These are phyloP conservation scores for Ceratobasidium sp. DNA, from an alignment of 1,284 basidiomycete species.

Conservation along the genomic window DNA sequence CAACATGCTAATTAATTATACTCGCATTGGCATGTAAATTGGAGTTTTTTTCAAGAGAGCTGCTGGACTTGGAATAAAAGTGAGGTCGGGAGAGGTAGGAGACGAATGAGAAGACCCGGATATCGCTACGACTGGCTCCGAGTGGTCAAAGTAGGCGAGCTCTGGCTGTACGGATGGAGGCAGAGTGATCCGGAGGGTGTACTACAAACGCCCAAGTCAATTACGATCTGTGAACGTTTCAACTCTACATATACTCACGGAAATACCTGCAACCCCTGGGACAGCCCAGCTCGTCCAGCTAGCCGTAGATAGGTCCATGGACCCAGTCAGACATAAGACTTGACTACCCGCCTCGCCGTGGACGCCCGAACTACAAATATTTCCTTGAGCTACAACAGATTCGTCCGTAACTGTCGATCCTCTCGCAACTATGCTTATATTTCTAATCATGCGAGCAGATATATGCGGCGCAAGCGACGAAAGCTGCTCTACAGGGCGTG, in stretches of 20 bases:
- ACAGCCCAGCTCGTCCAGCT: conserved; percentile 31
- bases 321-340: not conserved
- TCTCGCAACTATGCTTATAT: conserved; percentile 4
- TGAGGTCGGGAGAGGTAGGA: conserved; percentile 23
- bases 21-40: conserved; percentile 39
- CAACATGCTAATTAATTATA: not conserved
- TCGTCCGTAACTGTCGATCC: conserved; percentile 9
- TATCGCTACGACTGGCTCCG: not conserved
- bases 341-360: not conserved
- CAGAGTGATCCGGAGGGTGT: conserved; percentile 19
- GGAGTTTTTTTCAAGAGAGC: conserved; percentile 28
- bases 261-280: conserved; percentile 3
- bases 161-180: conserved; percentile 18
- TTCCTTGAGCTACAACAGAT: not conserved
- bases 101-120: not conserved
- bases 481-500: not conserved
- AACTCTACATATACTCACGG: not conserved
- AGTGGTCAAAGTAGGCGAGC: conserved; percentile 28
- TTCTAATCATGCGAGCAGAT: conserved; percentile 16
- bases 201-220: not conserved
- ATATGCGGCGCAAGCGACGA: conserved; percentile 23
- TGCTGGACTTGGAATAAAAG: conserved; percentile 24
- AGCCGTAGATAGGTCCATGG: not conserved
- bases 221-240: too few species aligned
- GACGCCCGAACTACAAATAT: not conserved